phyloP scores from a whole-genome alignment of 148 eudicot species.

The Camellia japonica region DNA sequence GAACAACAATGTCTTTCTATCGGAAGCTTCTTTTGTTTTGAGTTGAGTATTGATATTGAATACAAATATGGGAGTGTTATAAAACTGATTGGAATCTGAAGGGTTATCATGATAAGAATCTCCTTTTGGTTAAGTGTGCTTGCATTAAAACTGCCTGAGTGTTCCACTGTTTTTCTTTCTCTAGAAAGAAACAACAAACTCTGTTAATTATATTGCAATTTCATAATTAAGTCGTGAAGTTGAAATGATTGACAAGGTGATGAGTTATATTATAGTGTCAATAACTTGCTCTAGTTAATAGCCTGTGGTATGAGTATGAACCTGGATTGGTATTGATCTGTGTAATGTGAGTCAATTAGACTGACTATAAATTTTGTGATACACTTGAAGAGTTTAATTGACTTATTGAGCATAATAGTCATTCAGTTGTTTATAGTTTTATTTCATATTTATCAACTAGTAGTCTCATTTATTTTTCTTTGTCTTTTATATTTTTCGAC shows the following conservation, averaged over 20 bases:
- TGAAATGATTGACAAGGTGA: too few relatives aligned
- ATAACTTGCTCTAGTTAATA: neutral
- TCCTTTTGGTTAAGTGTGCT: neutral
- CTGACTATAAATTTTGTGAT: neutral
- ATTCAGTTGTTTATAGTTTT: neutral
- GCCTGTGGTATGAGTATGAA: neutral
- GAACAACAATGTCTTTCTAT: neutral
- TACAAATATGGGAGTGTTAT: neutral
- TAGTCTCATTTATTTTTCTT: neutral
- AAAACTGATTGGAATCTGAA: neutral
- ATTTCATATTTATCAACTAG: neutral
- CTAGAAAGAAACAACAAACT: neutral
- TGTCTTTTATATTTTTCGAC: neutral
- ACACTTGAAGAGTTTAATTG: neutral
- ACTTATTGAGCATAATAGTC: neutral
- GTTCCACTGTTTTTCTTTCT: neutral
- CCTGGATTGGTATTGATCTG: neutral
- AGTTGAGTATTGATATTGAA: neutral
- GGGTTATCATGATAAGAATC: neutral
- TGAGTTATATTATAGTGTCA: neutral
- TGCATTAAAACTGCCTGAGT: neutral
- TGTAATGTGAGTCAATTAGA: neutral
- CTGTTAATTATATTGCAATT: neutral
- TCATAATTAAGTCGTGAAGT: neutral
- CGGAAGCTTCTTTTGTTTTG: neutral